A percentile compares a stretch with the other conserved stretches of the same genome.
Evolutionary conservation across 2,329 filamentous ascomycete species (phyloP).

Genomic region (Boeremia lycopersici): DNA sequence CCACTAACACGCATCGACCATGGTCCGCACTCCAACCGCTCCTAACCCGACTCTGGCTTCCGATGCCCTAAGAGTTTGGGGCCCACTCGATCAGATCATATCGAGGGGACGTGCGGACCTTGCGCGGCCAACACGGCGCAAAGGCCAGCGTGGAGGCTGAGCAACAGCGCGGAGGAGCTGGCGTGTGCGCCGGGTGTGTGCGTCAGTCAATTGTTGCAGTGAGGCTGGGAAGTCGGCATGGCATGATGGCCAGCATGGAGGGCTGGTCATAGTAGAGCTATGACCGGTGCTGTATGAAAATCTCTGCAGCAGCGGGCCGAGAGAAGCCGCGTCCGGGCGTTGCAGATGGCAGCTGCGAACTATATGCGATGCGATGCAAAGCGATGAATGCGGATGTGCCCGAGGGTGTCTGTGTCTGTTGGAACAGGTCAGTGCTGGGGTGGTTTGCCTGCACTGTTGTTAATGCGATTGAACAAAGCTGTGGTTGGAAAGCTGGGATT

Average conservation of each 20-base stretch:
- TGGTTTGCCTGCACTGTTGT: background rate
- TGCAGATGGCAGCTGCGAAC: constrained; percentile 15
- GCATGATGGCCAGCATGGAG: constrained; percentile 7
- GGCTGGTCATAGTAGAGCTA: constrained; percentile 12
- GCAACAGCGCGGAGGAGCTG: background rate
- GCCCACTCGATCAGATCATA: constrained; percentile 20
- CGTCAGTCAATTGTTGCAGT: background rate
- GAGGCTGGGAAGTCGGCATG: background rate
- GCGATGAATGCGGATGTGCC: background rate
- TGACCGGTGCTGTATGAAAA: constrained; percentile 23
- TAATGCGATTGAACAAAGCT: no score
- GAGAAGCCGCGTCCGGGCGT: constrained; percentile 18
- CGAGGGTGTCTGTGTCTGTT: background rate
- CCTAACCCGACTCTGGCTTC: constrained; percentile 10
- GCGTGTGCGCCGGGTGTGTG: background rate
- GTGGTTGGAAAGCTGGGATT: no score
- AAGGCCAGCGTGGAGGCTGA: background rate
- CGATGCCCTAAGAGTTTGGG: background rate
- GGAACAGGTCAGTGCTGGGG: background rate
- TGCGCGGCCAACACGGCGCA: background rate
- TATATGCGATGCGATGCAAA: constrained; percentile 15
- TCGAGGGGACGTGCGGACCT: constrained; percentile 19
- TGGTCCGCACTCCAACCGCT: constrained; percentile 17
- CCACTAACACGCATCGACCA: constrained; percentile 24
- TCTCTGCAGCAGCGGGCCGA: constrained; percentile 35